Percentiles rank a stretch among this genome's conserved stretches.
phyloP scores from a whole-genome alignment of 495 filamentous ascomycete species.

The Penicillium steckii region DNA sequence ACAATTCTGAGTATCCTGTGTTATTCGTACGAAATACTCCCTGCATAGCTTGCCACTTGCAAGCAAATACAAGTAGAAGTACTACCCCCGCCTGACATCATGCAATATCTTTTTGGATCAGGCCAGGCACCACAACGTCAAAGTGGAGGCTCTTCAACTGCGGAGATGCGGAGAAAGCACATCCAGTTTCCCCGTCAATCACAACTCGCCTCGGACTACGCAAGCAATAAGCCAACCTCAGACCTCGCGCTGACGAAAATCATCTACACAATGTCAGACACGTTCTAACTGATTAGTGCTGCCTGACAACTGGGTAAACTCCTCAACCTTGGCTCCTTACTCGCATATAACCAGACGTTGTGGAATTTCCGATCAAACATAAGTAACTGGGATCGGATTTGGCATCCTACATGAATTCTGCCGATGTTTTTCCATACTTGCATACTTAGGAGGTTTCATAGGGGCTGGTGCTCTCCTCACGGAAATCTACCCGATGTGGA shows the following conservation, averaged over 20 bases:
- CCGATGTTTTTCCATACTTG: slow-evolving; percentile 15
- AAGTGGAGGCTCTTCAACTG: slow-evolving; percentile 17
- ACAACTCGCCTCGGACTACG: slow-evolving; percentile 2
- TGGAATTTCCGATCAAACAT: not conserved
- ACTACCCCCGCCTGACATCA: not conserved
- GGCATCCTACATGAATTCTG: slow-evolving; percentile 2
- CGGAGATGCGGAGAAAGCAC: slow-evolving; percentile 12
- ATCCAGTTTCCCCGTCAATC: slow-evolving; percentile 23
- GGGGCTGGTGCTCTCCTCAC: slow-evolving; percentile 16
- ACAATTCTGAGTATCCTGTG: too few relatives aligned
- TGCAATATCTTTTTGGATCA: not conserved
- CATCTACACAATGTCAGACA: not conserved
- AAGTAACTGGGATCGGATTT: slow-evolving; percentile 1
- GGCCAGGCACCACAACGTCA: not conserved
- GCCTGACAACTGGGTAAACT: not conserved
- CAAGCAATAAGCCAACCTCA: not conserved
- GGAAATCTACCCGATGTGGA: slow-evolving; percentile 21
- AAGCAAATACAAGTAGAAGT: not conserved
- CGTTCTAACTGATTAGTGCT: too few relatives aligned
- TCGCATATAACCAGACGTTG: too few relatives aligned
- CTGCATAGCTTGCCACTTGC: too few relatives aligned
- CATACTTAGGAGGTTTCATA: not conserved
- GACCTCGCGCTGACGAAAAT: slow-evolving; percentile 6
- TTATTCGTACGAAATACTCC: too few relatives aligned
- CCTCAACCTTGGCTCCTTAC: not conserved